Conservation (phyloP, 2,329 filamentous ascomycete species). For the Thermothelomyces thermophilus region DNA sequence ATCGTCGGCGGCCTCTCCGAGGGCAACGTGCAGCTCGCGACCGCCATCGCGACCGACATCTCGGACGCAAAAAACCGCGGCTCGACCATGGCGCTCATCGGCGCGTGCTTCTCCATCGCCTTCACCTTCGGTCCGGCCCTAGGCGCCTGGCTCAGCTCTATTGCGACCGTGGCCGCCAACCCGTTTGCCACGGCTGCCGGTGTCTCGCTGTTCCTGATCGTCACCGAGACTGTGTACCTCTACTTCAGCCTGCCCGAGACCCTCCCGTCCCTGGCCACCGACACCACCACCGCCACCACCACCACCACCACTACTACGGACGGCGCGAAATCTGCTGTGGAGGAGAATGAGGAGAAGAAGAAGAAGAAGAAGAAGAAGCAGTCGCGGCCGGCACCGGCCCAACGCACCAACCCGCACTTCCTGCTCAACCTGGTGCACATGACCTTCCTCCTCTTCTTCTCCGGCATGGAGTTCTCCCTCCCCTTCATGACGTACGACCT, state of each 20-base stretch:
- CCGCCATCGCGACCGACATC: constrained; percentile 93
- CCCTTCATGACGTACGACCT: constrained; percentile 97
- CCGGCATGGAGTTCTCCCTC: constrained; percentile 94
- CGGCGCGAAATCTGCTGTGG: too few species aligned
- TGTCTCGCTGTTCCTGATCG: constrained; percentile 76
- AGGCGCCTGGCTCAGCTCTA: constrained; percentile 75
- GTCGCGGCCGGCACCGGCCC: constrained; percentile 24
- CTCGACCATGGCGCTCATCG: constrained; percentile 91
- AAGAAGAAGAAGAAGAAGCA: constrained; percentile 12
- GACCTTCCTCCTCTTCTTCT: constrained; percentile 91
- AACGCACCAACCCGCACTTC: constrained; percentile 73
- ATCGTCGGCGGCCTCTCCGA: constrained; percentile 90
- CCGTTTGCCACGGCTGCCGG: constrained; percentile 90
- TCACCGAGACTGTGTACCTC: constrained; percentile 81
- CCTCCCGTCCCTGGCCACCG: constrained; percentile 52
- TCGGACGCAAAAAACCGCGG: constrained; percentile 79
- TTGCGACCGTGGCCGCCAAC: constrained; percentile 74
- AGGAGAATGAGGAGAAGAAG: too few species aligned
- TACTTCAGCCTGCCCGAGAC: constrained; percentile 85
- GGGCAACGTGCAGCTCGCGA: constrained; percentile 93
- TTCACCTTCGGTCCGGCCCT: constrained; percentile 95
- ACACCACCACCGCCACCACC: constrained; percentile 15
- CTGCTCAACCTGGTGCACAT: constrained; percentile 83
- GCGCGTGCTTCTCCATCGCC: constrained; percentile 92
- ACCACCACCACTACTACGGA: constrained; percentile 1